Conservation (phyloP, 1,284 basidiomycete genomes). For the Moesziomyces globuligerus region DNA sequence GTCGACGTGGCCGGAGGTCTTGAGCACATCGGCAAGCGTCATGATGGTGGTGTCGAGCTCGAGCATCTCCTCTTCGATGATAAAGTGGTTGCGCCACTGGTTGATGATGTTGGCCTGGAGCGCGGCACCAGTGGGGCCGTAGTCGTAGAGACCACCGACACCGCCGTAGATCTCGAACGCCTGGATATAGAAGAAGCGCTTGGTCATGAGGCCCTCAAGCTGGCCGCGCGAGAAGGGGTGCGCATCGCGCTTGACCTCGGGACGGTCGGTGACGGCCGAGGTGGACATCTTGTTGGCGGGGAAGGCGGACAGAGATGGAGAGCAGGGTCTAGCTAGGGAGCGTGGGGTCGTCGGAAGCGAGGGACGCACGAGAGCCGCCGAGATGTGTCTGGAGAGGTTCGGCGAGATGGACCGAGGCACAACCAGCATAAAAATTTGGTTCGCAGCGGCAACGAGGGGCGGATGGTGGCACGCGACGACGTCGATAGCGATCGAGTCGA, state of each 20-base stretch:
- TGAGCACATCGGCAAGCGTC: constrained; percentile 93
- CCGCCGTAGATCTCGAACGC: constrained; percentile 99
- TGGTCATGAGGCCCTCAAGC: constrained; percentile 86
- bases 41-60: constrained; percentile 98
- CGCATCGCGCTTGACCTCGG: constrained; percentile 68
- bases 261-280: constrained; percentile 46
- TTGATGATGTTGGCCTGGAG: constrained; percentile 96
- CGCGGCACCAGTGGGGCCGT: constrained; percentile 87
- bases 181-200: constrained; percentile 96
- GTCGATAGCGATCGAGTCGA: constrained; percentile 7
- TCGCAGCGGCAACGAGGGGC: background rate
- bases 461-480: background rate
- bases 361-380: constrained; percentile 25
- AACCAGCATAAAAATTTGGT: constrained; percentile 30
- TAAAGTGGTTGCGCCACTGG: constrained; percentile 98
- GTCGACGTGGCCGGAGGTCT: constrained; percentile 97
- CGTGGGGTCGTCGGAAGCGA: background rate
- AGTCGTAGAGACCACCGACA: constrained; percentile 82
- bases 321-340: background rate
- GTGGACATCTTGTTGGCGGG: constrained; percentile 29
- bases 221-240: constrained; percentile 89
- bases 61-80: constrained; percentile 98
- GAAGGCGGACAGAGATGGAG: background rate
- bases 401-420: constrained; percentile 34
- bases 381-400: constrained; percentile 10